phyloP scores from a whole-genome alignment of 768 basidiomycete genomes.

The Leccinellum albellum region DNA sequence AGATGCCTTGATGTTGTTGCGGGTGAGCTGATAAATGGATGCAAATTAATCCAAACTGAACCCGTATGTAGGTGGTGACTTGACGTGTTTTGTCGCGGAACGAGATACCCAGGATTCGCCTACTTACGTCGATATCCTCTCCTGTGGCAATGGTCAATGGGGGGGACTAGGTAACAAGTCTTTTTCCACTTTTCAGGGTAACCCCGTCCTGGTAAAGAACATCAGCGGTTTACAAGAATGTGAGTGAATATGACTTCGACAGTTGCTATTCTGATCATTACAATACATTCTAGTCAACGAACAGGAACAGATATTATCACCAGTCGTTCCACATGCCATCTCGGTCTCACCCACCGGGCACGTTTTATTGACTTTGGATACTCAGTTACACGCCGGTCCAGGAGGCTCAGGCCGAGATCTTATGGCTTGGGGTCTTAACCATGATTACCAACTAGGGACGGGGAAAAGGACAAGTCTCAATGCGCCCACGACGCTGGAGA shows the following conservation, averaged over 20 bases:
- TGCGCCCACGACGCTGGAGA: constrained; percentile 49
- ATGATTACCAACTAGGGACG: constrained; percentile 71
- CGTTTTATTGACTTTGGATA: constrained; percentile 69
- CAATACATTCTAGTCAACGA: constrained; percentile 56
- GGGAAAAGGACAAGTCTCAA: constrained; percentile 61
- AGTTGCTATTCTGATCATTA: constrained; percentile 3
- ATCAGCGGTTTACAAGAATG: constrained; percentile 87
- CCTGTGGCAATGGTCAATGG: constrained; percentile 81
- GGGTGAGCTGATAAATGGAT: constrained; percentile 36
- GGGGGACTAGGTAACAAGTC: constrained; percentile 69
- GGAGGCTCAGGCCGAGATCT: constrained; percentile 61
- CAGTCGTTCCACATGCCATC: constrained; percentile 59
- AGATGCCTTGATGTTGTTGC: constrained; percentile 65
- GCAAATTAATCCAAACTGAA: not conserved
- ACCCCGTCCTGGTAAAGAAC: constrained; percentile 69
- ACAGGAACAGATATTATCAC: constrained; percentile 49
- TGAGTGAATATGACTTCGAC: constrained; percentile 35
- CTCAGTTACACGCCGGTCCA: constrained; percentile 43
- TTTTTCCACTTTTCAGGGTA: constrained; percentile 64
- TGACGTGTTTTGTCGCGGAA: constrained; percentile 76
- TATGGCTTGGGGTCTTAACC: constrained; percentile 69
- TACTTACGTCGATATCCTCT: constrained; percentile 53
- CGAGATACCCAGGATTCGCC: constrained; percentile 35
- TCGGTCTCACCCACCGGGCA: constrained; percentile 75
- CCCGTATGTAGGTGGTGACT: constrained; percentile 55